Evolutionary conservation across 768 basidiomycete species (phyloP).

Genomic region (Cyathus striatus): DNA sequence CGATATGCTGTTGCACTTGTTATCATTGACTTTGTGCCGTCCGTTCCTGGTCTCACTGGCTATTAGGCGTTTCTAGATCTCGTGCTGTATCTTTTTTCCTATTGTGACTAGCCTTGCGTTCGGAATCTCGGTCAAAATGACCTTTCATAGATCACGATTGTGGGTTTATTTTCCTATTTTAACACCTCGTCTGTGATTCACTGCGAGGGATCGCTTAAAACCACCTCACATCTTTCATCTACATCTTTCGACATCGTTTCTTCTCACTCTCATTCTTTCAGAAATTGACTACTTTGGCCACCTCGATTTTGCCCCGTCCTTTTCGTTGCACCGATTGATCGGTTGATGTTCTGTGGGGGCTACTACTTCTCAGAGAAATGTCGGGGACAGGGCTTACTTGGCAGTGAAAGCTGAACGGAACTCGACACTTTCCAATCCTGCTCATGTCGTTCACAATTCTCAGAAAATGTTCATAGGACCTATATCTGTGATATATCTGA

Average conservation of each 20-base stretch:
- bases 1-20: too few relatives aligned
- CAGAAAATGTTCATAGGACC: too few relatives aligned
- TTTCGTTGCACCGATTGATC: not conserved
- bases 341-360: not conserved
- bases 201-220: not conserved
- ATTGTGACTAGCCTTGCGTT: not conserved
- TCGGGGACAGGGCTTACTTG: not conserved
- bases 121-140: not conserved
- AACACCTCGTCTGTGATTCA: not conserved
- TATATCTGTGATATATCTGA: too few relatives aligned
- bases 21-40: conserved; percentile 1
- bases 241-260: conserved; percentile 1
- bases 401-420: too few relatives aligned
- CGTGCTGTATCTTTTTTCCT: conserved; percentile 5
- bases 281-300: not conserved
- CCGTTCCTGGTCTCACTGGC: not conserved
- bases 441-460: too few relatives aligned
- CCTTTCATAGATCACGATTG: not conserved
- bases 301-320: not conserved
- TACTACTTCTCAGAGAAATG: not conserved
- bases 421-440: too few relatives aligned
- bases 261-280: not conserved
- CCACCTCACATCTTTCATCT: not conserved
- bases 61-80: conserved; percentile 8
- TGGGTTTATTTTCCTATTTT: not conserved